Evolutionary conservation across 2,329 filamentous ascomycete genomes (phyloP).

Genomic region (Epichloe gansuensis): DNA sequence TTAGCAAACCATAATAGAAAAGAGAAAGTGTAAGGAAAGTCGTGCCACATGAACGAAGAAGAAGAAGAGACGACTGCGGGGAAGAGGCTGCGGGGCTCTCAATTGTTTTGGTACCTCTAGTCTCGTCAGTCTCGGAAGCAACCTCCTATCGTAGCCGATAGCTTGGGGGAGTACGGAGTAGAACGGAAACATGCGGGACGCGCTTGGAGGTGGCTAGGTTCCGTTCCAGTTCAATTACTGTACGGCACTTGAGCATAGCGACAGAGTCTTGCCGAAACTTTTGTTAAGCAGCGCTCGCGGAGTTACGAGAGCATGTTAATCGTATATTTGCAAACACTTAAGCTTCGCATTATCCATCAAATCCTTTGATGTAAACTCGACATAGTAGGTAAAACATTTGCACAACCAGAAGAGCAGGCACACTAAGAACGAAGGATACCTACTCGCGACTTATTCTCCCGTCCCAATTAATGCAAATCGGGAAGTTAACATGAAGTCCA

Average conservation of each 20-base stretch:
- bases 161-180: slow-evolving; percentile 7
- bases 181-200: slow-evolving; percentile 22
- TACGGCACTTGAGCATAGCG: not conserved
- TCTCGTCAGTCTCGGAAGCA: slow-evolving; percentile 16
- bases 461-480: too few relatives aligned
- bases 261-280: too few relatives aligned
- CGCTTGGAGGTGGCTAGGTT: not conserved
- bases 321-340: too few relatives aligned
- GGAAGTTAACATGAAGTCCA: too few relatives aligned
- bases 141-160: slow-evolving; percentile 18
- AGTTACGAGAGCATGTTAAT: too few relatives aligned
- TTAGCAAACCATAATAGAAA: not conserved
- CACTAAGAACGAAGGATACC: too few relatives aligned
- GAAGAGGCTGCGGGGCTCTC: slow-evolving; percentile 3
- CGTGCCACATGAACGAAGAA: not conserved
- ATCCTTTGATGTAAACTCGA: too few relatives aligned
- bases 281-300: too few relatives aligned
- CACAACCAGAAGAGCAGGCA: too few relatives aligned
- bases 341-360: too few relatives aligned
- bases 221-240: not conserved
- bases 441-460: too few relatives aligned
- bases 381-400: too few relatives aligned
- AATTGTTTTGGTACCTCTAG: not conserved
- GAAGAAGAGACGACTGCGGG: not conserved
- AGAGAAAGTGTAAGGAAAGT: not conserved